Conservation (phyloP, 192 early-diverging fungal genomes). For the Coemansia sp. region DNA sequence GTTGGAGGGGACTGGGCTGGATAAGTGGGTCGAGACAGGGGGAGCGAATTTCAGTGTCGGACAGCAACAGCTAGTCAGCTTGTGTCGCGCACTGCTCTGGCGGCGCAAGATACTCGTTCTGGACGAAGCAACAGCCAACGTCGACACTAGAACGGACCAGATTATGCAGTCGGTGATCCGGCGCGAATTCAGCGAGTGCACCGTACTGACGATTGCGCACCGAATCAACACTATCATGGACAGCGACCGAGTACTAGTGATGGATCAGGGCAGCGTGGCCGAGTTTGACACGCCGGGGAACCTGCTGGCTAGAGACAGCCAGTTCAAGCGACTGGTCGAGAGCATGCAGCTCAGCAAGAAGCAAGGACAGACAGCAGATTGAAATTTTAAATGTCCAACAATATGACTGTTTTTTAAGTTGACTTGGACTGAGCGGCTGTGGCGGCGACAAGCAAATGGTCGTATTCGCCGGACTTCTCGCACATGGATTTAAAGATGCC, state of each 20-base stretch:
- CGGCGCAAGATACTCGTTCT: constrained; percentile 69
- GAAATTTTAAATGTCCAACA: neutral
- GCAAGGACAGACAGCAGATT: neutral
- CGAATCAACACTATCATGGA: constrained; percentile 65
- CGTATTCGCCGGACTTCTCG: constrained; percentile 77
- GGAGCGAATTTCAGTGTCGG: constrained; percentile 73
- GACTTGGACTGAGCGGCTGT: constrained; percentile 45
- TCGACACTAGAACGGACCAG: constrained; percentile 56
- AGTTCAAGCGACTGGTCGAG: constrained; percentile 10
- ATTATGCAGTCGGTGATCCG: constrained; percentile 67
- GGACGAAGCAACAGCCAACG: constrained; percentile 71
- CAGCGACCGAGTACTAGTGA: constrained; percentile 61
- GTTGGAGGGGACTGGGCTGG: constrained; percentile 9
- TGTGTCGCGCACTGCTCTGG: constrained; percentile 62
- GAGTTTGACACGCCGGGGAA: constrained; percentile 32
- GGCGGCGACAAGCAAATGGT: constrained; percentile 48
- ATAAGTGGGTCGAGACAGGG: constrained; percentile 26
- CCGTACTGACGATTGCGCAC: constrained; percentile 67
- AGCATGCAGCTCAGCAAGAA: constrained; percentile 6
- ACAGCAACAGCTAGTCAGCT: constrained; percentile 62
- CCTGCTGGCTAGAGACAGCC: constrained; percentile 6
- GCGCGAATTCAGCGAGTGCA: constrained; percentile 23
- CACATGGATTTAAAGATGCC: constrained; percentile 79
- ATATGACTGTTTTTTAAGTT: neutral
- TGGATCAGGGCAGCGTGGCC: constrained; percentile 36